Percentiles rank a stretch among this genome's conserved stretches.
Evolutionary conservation across 768 basidiomycete genomes (phyloP).

Genomic region (Russula foetens): DNA sequence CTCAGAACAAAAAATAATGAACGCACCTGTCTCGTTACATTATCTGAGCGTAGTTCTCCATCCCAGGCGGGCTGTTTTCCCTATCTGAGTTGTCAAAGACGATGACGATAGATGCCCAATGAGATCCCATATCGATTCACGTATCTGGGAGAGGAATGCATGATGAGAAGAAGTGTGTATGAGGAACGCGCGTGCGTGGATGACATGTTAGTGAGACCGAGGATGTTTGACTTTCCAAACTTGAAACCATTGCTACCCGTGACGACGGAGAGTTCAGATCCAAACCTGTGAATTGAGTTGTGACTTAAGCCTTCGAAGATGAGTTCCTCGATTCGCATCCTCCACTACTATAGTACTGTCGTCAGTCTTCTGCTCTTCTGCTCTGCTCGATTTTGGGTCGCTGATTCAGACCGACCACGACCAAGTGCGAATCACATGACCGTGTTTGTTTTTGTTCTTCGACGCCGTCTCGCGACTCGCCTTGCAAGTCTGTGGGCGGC

Average conservation of each 20-base stretch:
- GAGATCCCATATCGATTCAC: conserved; percentile 95
- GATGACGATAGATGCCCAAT: conserved; percentile 97
- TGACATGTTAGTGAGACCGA: conserved; percentile 97
- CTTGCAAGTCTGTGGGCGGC: too few relatives aligned
- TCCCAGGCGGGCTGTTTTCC: conserved; percentile 72
- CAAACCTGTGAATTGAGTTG: conserved; percentile 95
- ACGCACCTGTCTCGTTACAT: conserved; percentile 87
- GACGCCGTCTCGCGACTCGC: too few relatives aligned
- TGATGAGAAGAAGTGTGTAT: not conserved
- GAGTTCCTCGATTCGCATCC: conserved; percentile 22
- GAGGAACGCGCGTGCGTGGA: conserved; percentile 45
- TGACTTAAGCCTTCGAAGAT: conserved; percentile 68
- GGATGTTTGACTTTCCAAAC: conserved; percentile 98
- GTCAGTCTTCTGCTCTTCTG: too few relatives aligned
- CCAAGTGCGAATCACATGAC: conserved; percentile 9
- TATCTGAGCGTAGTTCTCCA: conserved; percentile 76
- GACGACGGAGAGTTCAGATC: conserved; percentile 94
- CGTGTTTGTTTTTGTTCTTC: too few relatives aligned
- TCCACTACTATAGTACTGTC: too few relatives aligned
- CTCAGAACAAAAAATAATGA: too few relatives aligned
- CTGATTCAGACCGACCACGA: not conserved
- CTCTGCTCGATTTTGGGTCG: too few relatives aligned
- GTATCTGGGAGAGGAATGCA: conserved; percentile 49
- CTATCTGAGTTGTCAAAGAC: conserved; percentile 97
- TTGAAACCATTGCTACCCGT: conserved; percentile 92